Base-by-base conservation (phyloP, 1,284 basidiomycete species). In the Pterulicium gracile region DNA sequence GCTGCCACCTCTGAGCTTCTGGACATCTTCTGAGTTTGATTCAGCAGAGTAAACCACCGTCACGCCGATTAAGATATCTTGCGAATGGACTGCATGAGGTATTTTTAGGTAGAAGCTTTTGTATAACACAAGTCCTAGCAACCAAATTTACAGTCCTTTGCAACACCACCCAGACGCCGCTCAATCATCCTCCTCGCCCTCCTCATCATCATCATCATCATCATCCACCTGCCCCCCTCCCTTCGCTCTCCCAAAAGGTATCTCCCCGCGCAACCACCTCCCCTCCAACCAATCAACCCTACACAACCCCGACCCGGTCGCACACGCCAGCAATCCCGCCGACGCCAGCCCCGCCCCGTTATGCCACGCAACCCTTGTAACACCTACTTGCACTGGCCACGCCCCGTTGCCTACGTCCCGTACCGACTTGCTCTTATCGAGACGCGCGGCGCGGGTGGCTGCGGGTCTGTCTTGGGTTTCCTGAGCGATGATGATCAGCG, bases 321-420 rank as follows among this genome's bases (percentile, higher is more conserved):
- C 84, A 18, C 80, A 83, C 3, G 87, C 91, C 18, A 94, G 63
- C 54, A 91, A 58, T 0, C 77, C 74, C 1, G 82, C 79, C 1
- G 72, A 67, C 1, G 63, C 75, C 0, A 93, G 64, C 0, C 88
- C 88, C 41, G 77, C 77, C 1, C 72, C 78, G 32, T 68, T 73
- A 57, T 94, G 86, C 93, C 93, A 97, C 2, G 64, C 68, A 0
- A 85, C 81, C 2, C 81, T 74, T 45, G 88, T 80, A 1, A 95
- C 70, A 3, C 78, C 81, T 0, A 91, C 77, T 53, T 88, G 73
- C 1, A 74, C 68, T 0, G 81, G 69, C 90, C 91, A 96, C 0
- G 81, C 77, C 0, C 81, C 82, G 0, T 73, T 79, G 19, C 70
- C 67, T 3, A 60, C 57, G 41, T 46, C 44, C 36, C 61, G 59